These are phyloP conservation scores for Dioscorea dumetorum DNA, from an alignment of 106 monocot species.

Conservation along the genomic window DNA sequence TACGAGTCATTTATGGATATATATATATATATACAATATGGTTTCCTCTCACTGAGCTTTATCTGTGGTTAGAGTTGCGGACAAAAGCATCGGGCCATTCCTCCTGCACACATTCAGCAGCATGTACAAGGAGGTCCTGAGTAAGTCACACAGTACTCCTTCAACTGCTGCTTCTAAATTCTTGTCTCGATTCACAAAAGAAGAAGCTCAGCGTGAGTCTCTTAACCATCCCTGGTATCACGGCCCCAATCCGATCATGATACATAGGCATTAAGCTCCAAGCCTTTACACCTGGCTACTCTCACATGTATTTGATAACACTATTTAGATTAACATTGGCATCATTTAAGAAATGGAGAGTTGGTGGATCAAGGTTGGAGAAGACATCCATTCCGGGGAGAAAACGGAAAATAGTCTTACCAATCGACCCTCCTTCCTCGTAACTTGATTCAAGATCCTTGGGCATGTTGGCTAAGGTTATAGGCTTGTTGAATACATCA, in stretches of 20 bases:
- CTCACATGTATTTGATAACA: background rate
- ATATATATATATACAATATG: too few species aligned
- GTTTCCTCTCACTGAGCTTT: background rate
- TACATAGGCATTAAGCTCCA: too few species aligned
- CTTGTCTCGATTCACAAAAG: constrained; percentile 42
- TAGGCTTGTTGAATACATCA: too few species aligned
- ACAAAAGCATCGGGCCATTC: constrained; percentile 52
- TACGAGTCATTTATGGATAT: too few species aligned
- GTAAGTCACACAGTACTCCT: constrained; percentile 57
- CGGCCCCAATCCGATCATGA: too few species aligned
- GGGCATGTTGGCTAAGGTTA: too few species aligned
- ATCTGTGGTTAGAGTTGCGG: constrained; percentile 26
- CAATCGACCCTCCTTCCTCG: constrained; percentile 14
- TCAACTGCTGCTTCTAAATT: constrained; percentile 35
- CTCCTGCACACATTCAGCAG: constrained; percentile 45
- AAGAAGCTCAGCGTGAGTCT: constrained; percentile 45
- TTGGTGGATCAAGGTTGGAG: constrained; percentile 48
- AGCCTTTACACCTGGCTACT: too few species aligned
- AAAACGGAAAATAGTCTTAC: constrained; percentile 40
- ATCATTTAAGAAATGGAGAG: constrained; percentile 54
- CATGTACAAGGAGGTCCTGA: constrained; percentile 64
- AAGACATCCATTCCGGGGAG: constrained; percentile 56
- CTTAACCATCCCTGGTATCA: background rate
- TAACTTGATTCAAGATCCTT: too few species aligned
- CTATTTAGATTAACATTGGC: constrained; percentile 13